A percentile compares a stretch with the other conserved stretches of the same genome.
These are phyloP conservation scores for Colletotrichum zoysiae DNA, from an alignment of 2,329 filamentous ascomycete species.

Conservation along the genomic window DNA sequence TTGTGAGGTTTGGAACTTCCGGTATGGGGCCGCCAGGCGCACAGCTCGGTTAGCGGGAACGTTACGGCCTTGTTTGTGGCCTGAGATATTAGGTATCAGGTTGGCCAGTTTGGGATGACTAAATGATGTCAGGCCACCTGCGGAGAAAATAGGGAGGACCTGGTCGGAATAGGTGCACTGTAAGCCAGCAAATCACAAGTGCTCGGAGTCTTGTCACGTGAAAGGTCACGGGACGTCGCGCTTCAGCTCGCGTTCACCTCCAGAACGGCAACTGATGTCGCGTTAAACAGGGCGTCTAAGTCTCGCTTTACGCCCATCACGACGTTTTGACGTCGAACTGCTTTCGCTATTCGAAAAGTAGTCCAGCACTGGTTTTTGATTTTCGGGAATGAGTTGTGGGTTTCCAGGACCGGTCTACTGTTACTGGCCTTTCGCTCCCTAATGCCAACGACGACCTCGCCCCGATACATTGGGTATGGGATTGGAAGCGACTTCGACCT, in stretches of 20 bases:
- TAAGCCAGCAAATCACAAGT: too few species aligned
- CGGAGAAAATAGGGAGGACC: slow-evolving; percentile 30
- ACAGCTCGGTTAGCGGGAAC: slow-evolving; percentile 42
- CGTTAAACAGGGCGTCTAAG: not conserved
- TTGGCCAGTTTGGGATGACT: slow-evolving; percentile 31
- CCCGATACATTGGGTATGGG: slow-evolving; percentile 6
- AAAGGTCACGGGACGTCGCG: slow-evolving; percentile 26
- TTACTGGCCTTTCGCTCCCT: not conserved
- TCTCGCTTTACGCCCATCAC: not conserved
- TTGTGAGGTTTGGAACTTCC: slow-evolving; percentile 35
- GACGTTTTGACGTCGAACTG: not conserved
- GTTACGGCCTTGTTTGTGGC: slow-evolving; percentile 38
- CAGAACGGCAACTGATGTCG: slow-evolving; percentile 20
- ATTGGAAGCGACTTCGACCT: slow-evolving; percentile 14
- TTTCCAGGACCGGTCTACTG: not conserved
- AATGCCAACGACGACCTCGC: slow-evolving; percentile 4
- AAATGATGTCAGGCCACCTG: slow-evolving; percentile 40
- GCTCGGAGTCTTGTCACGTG: not conserved
- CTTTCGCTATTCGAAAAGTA: not conserved
- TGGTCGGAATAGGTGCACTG: too few species aligned
- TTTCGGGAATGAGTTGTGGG: not conserved
- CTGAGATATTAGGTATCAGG: slow-evolving; percentile 25
- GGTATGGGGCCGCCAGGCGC: slow-evolving; percentile 21
- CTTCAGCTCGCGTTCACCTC: slow-evolving; percentile 25
- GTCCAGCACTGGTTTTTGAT: not conserved